Base-by-base conservation (phyloP, 768 basidiomycete genomes). In the Amanita subjunquillea region DNA sequence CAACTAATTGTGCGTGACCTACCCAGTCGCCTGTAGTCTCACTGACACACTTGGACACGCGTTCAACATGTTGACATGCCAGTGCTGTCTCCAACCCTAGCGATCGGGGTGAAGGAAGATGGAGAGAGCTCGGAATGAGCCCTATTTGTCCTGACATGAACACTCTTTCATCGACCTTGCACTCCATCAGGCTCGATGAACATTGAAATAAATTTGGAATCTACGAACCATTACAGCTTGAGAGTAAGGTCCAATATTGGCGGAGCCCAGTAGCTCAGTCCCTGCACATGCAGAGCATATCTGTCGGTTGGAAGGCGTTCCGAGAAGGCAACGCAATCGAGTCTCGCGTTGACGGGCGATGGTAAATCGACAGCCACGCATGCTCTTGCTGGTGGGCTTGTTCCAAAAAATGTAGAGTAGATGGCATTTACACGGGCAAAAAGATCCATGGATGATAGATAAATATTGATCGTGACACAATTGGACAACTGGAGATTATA, bases 261-360 rank as follows among this genome's bases (percentile, higher is more conserved):
- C 96, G 96, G 93, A 25, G 94, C 96, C 96, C 96, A 99, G 62
- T 98, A 97, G 66, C 95, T 97, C 56, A 97, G 62, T 7, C 93
- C 78, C 67, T 98, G 96, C 2, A 99, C 96, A 62, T 99, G 96
- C 42, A 98, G 72, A 0, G 90, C 85, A 51, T 79, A 79, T 41
- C 94, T 72, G 51, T 80, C 75, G 4, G 60, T 47, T 5, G 61
- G 45, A 17, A 53, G 61, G 7, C 53, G 57, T 60, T 76, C 74
- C 4, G 68, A 63, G 62, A 76, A 87, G n/a, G 91, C 91, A n/a
- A 88, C 67, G 56, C 85, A 89, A 55, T 97, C 94, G 22, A 99
- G 64, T 50, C 75, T 71, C 27, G 94, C 70, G 2, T 79, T 76
- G 34, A 72, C 64, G 3, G 74, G 74, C 1, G 63, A 29, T 3